phyloP scores from a whole-genome alignment of 257 asterid genomes.

The Plantago ovata region DNA sequence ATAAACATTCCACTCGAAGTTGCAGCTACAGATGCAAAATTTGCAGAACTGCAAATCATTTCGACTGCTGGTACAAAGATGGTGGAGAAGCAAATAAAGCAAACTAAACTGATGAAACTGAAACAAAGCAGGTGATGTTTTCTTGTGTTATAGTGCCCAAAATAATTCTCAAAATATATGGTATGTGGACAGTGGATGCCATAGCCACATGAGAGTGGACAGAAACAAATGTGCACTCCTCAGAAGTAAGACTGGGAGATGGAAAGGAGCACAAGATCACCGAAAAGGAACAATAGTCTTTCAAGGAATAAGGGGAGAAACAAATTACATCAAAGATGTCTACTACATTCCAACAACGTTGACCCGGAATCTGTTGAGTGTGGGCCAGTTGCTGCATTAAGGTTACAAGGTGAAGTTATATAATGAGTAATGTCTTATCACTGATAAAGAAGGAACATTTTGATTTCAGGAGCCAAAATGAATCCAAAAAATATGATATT shows the following conservation, averaged over 20 bases:
- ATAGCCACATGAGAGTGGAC: not conserved
- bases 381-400: not conserved
- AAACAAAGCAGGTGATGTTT: not conserved
- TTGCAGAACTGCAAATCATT: not conserved
- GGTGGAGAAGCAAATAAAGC: not conserved
- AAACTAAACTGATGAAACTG: not conserved
- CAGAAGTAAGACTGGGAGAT: not conserved
- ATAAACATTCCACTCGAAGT: not conserved
- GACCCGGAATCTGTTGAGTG: not conserved
- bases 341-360: not conserved
- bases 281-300: not conserved
- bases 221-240: not conserved
- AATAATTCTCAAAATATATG: not conserved
- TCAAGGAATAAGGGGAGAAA: not conserved
- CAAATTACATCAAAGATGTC: not conserved
- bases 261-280: not conserved
- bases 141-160: not conserved
- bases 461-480: no score
- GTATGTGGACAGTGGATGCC: slow-evolving; percentile 3
- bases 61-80: not conserved
- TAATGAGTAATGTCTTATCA: not conserved
- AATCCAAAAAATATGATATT: no score
- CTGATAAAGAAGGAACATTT: slow-evolving; percentile 6
- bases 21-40: not conserved
- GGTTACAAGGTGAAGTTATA: slow-evolving; percentile 1